These are phyloP conservation scores for Wickerhamiella spandovensis DNA, from an alignment of 805 yeast genomes.

Conservation along the genomic window DNA sequence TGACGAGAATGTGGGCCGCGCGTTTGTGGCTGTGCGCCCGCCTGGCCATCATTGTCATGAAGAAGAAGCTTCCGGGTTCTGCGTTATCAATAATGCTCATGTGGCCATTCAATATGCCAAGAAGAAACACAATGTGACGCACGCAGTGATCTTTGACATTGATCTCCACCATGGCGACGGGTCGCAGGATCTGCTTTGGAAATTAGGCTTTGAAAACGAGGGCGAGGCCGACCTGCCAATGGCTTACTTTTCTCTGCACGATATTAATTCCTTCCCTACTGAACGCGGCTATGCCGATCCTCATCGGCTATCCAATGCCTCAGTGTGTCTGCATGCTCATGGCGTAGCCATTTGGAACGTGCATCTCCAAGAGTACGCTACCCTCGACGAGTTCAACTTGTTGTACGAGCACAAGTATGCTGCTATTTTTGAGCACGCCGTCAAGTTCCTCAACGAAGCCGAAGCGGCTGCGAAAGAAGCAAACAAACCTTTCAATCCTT, in stretches of 20 bases:
- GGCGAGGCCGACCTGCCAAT: constrained; percentile 25
- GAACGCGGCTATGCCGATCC: constrained; percentile 65
- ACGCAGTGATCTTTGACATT: constrained; percentile 69
- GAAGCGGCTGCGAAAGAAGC: not conserved
- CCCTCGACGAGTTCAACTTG: constrained; percentile 50
- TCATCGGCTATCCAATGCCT: constrained; percentile 58
- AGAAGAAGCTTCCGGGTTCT: constrained; percentile 73
- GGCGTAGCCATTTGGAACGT: constrained; percentile 74
- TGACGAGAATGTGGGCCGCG: constrained; percentile 25
- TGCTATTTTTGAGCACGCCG: constrained; percentile 49
- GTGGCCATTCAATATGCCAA: constrained; percentile 68
- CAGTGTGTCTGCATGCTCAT: constrained; percentile 65
- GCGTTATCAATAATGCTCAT: constrained; percentile 69
- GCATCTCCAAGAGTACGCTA: constrained; percentile 53
- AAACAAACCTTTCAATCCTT: constrained; percentile 35
- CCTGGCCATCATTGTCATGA: constrained; percentile 86
- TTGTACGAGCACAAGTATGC: constrained; percentile 50
- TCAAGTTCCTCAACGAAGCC: constrained; percentile 30
- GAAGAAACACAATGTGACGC: constrained; percentile 49
- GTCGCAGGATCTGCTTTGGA: constrained; percentile 76
- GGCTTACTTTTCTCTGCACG: constrained; percentile 76
- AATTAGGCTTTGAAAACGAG: constrained; percentile 41
- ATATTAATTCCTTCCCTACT: constrained; percentile 75
- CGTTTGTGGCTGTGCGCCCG: constrained; percentile 61
- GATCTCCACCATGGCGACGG: constrained; percentile 89